phyloP scores from a whole-genome alignment of 352 stramenopile genomes.

The Halophytophthora batemanensis region DNA sequence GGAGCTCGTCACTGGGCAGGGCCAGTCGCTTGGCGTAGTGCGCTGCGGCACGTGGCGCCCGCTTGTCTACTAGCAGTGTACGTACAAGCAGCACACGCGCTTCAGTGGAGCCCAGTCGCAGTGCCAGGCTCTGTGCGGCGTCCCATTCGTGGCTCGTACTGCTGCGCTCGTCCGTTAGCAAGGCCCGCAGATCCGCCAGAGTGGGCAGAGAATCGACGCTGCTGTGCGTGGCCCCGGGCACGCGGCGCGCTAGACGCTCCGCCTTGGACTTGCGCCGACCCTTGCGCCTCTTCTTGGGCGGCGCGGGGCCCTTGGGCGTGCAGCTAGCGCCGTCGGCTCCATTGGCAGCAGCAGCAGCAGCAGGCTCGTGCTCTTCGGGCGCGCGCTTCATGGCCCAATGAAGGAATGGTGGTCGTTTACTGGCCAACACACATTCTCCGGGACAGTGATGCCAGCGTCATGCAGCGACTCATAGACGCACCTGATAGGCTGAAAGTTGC shows the following conservation, averaged over 20 bases:
- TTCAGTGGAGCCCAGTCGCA: slow-evolving; percentile 32
- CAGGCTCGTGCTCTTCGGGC: too few species aligned
- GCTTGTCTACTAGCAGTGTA: slow-evolving; percentile 32
- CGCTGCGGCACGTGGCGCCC: slow-evolving; percentile 46
- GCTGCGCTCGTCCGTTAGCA: slow-evolving; percentile 17
- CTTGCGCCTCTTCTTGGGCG: slow-evolving; percentile 24
- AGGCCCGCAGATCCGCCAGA: slow-evolving; percentile 14
- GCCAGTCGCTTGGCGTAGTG: slow-evolving; percentile 67
- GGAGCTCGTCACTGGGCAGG: slow-evolving; percentile 26
- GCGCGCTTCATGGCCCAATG: too few species aligned
- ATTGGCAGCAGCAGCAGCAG: too few species aligned
- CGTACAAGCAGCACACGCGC: slow-evolving; percentile 38
- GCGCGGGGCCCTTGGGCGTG: too few species aligned
- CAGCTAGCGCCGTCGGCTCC: too few species aligned
- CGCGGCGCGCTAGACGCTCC: slow-evolving; percentile 38
- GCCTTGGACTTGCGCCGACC: slow-evolving; percentile 47
- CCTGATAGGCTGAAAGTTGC: too few species aligned
- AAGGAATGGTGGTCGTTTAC: too few species aligned
- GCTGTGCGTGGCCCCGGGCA: not conserved
- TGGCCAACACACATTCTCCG: too few species aligned
- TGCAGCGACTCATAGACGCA: too few species aligned
- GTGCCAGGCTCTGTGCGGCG: slow-evolving; percentile 47
- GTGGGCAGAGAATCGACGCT: not conserved
- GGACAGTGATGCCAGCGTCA: too few species aligned
- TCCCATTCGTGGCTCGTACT: slow-evolving; percentile 58